These are phyloP conservation scores for Acanthamoeba lenticulata DNA, from an alignment of 208 protist genomes.

Conservation along the genomic window DNA sequence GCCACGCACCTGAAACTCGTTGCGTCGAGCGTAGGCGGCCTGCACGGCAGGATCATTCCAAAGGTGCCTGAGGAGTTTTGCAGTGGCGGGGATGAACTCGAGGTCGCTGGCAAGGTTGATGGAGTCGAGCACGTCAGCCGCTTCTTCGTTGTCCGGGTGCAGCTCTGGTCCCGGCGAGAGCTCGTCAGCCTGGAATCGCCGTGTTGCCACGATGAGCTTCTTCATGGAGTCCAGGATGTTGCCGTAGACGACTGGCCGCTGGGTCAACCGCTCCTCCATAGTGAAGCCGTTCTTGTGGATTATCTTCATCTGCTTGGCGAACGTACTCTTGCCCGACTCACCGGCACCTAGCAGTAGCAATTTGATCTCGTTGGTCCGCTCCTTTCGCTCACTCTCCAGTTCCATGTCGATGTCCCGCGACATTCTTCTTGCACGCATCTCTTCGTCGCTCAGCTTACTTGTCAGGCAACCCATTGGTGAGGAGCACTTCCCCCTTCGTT, in stretches of 20 bases:
- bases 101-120: conserved; percentile 28
- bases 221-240: conserved; percentile 67
- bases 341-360: conserved; percentile 76
- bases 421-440: neutral
- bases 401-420: conserved; percentile 53
- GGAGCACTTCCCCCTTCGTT: no score
- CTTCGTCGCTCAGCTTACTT: neutral
- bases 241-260: conserved; percentile 37
- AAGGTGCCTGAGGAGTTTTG: conserved; percentile 76
- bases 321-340: conserved; percentile 85
- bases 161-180: neutral
- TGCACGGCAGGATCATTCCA: conserved; percentile 83
- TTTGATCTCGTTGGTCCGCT: conserved; percentile 44
- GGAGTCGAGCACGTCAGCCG: neutral
- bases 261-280: neutral
- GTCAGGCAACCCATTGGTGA: neutral
- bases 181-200: neutral
- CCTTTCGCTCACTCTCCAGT: conserved; percentile 20
- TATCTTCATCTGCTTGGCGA: conserved; percentile 87
- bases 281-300: conserved; percentile 76
- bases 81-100: conserved; percentile 67
- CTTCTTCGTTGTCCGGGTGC: neutral
- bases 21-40: conserved; percentile 72
- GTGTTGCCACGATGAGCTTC: neutral
- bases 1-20: conserved; percentile 83